Percentiles rank a stretch among this genome's conserved stretches.
Conservation (phyloP, 2,329 filamentous ascomycete species). For the Ceratocystis diversiconidia region DNA sequence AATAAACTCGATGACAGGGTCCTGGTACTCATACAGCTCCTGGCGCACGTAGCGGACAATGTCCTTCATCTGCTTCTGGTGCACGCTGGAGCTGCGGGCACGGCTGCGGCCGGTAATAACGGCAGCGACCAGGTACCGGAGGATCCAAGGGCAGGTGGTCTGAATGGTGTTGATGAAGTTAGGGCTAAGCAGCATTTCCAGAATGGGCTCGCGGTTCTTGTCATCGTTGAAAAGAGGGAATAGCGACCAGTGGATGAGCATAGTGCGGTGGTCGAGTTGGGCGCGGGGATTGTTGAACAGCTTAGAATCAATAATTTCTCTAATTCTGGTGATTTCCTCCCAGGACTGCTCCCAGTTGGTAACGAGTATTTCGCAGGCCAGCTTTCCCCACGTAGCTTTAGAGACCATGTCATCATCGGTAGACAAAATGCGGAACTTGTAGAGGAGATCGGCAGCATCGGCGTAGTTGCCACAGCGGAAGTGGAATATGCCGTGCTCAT, state of each 20-base stretch:
- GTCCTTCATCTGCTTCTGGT: conserved; percentile 99
- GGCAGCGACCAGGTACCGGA: conserved; percentile 83
- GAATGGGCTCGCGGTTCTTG: conserved; percentile 72
- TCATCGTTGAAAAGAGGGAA: conserved; percentile 99
- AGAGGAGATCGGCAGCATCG: conserved; percentile 80
- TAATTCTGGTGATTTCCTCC: conserved; percentile 80
- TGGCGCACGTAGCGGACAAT: conserved; percentile 89
- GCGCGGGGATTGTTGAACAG: conserved; percentile 93
- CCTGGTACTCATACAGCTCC: conserved; percentile 93
- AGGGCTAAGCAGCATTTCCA: conserved; percentile 93
- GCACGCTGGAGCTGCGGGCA: conserved; percentile 64
- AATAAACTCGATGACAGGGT: conserved; percentile 92
- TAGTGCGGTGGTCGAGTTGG: conserved; percentile 90
- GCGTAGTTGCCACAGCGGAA: conserved; percentile 94
- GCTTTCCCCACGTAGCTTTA: conserved; percentile 92
- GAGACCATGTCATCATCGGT: conserved; percentile 97
- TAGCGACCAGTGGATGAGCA: conserved; percentile 95
- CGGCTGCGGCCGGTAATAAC: conserved; percentile 87
- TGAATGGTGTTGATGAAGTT: conserved; percentile 99
- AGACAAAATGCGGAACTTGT: conserved; percentile 94
- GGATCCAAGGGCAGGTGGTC: conserved; percentile 89
- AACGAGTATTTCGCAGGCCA: conserved; percentile 87
- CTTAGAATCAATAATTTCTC: conserved; percentile 83
- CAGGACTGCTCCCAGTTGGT: conserved; percentile 90
- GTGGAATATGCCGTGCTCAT: conserved; percentile 92